Base-by-base conservation (phyloP, 1,139 yeast genomes). In the Geotrichum carabidarum region DNA sequence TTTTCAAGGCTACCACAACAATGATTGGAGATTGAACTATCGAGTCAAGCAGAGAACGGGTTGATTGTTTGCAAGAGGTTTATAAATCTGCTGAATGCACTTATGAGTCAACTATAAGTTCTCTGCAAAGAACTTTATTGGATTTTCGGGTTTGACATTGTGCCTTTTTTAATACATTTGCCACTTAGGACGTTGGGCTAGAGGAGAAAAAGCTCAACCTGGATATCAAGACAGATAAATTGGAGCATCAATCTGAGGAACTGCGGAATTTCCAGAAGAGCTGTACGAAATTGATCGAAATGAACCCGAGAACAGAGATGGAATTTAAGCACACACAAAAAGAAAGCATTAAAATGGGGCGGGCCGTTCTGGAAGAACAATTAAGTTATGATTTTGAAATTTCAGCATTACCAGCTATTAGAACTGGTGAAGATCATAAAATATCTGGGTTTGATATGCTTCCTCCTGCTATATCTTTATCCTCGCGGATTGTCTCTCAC, bases 81-180 rank as follows among this genome's bases (percentile, higher is more conserved):
- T 63, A 62, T 35, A 31, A 48, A 5, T 64, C 64, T 1, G 66
- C 63, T 6, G 60, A 60, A 40, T 51, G 53, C 12, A 60, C 61
- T 31, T 62, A 64, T 46, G 67, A 64, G 44, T 53, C 57, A 31
- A 63, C 67, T 14, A 57, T 65, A 22, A 48, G 56, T 3, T 56
- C 63, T 4, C 58, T 64, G 12, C 64, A 61, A 42, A 58, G 55
- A n/a, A 53, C 64, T n/a, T 51, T 59, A 14, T 50, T 57, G 4
- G 59, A 59, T 14, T 34, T 34, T 11, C 49, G 49, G 7, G 17
- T 34, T 9, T 12, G 27, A 15, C 3, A 22, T 8, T 15, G 44
- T n/a, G 44, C 22, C 7, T 17, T 32, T 17, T 11, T 22, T 8
- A 34, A 42, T 8, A 9, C 22, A 15, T 4, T 22, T 27, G 31